Base-by-base conservation (phyloP, 257 asterid genomes). In the Misopates orontium region DNA sequence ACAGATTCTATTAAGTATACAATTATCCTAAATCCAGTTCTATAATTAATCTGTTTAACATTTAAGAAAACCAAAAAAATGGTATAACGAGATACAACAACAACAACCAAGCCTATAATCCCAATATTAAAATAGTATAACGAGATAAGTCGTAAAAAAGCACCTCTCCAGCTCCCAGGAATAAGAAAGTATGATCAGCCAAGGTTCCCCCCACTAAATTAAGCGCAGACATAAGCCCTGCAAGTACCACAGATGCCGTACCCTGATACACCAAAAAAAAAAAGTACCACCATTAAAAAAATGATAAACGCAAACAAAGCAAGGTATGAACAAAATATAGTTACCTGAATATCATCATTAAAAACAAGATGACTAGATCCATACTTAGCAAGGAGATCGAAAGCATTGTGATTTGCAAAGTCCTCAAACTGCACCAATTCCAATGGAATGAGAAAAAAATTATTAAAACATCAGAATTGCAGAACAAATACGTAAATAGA, bases 111-210 rank as follows among this genome's bases (percentile, higher is more conserved):
- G n/a, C n/a, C n/a, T n/a, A n/a, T n/a, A n/a, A n/a, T n/a, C n/a
- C n/a, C n/a, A n/a, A n/a, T n/a, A n/a, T n/a, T n/a, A n/a, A n/a
- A n/a, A n/a, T n/a, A n/a, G n/a, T 7, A 28, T 28, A 28, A 28
- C 7, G 36, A 28, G 36, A 28, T 28, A 28, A 28, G 36, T 28
- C 3, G 4, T 28, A 7, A 28, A 67, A 66, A 40, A 24, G 50
- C 65, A 91, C 98, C 96, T 91, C 98, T 75, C 98, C 97, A 19
- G 98, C 98, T 76, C 98, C 98, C 10, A 92, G 98, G 78, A 92
- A 92, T 66, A 92, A 80, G 76, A 92, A 92, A 8, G 81, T 87
- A 67, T 92, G 98, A 56, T 89, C 97, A 4, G 95, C 78, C 79
- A 92, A 85, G 55, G 84, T 73, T 53, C 98, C 96, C 32, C 97